Base-by-base conservation (phyloP, 2,329 filamentous ascomycete genomes). In the Alternaria alternata region DNA sequence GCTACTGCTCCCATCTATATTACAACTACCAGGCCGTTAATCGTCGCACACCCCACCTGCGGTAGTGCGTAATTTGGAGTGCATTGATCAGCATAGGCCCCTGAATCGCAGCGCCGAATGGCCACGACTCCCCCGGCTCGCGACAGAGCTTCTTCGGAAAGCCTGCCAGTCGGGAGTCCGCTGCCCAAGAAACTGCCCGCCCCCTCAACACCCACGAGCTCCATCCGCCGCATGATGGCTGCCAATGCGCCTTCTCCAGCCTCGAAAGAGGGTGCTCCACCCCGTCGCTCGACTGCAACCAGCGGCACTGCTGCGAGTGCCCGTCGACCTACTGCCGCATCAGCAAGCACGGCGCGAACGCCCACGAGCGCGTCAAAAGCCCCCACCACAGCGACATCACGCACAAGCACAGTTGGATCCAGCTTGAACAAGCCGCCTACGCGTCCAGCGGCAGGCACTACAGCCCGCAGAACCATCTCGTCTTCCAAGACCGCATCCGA, bases 381-480 rank as follows among this genome's bases (percentile, higher is more conserved):
- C 7, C 61, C 62, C 28, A 41, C 68, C 38, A 68, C 62, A 63
- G 56, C 73, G 5, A 68, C 73, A 7, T 60, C 67, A n/a, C 72
- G 76, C 46, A 64, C 70, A 6, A 65, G 69, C 30, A 65, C 70
- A 3, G 53, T 62, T 3, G 76, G 70, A 9, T 72, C 71, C 7
- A 75, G 71, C 58, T 59, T 78, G 64, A 78, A 69, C 68, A 78
- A 77, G 66, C 73, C 76, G 16, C 72, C 76, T 42, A 77, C 75
- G 64, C 76, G 76, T 64, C 73, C 75, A 7, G 63, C 66, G 7
- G 55, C 73, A 1, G 68, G 69, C 14, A 67, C 75, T 11, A 53
- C 66, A 2, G 70, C 66, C 22, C 59, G 74, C 26, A 66, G 73
- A 48, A 62, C 72, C 1, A 65, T 66, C 5, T 46, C 69, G 57